Conservation (phyloP, 805 yeast genomes). For the Lachancea sp. region DNA sequence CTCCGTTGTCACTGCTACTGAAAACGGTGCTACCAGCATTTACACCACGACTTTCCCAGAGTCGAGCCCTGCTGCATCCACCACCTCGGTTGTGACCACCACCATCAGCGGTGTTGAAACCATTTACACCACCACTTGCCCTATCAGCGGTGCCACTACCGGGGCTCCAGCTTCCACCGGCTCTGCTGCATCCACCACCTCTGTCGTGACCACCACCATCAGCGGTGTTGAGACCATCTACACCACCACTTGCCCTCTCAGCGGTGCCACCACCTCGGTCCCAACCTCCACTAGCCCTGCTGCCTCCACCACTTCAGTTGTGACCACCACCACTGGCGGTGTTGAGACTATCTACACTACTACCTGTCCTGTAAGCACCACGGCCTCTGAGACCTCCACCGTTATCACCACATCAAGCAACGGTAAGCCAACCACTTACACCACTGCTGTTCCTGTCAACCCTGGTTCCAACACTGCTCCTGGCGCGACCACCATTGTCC, state of each 20-base stretch:
- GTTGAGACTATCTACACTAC: slow-evolving; percentile 3
- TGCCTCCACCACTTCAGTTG: background rate
- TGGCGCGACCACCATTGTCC: slow-evolving; percentile 3
- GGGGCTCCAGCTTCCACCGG: slow-evolving; percentile 5
- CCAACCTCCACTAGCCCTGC: slow-evolving; percentile 6
- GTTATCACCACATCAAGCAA: slow-evolving; percentile 11
- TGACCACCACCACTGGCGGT: slow-evolving; percentile 4
- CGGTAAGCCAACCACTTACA: slow-evolving; percentile 13
- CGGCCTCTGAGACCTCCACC: slow-evolving; percentile 6
- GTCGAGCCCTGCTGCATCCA: background rate
- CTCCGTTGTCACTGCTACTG: slow-evolving; percentile 9
- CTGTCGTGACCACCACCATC: slow-evolving; percentile 4
- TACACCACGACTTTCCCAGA: slow-evolving; percentile 15
- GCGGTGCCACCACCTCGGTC: slow-evolving; percentile 6
- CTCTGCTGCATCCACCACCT: background rate
- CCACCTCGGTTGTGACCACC: slow-evolving; percentile 3
- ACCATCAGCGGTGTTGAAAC: slow-evolving; percentile 3
- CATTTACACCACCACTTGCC: slow-evolving; percentile 2
- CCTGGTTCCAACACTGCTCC: background rate
- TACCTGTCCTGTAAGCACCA: background rate
- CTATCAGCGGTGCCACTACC: slow-evolving; percentile 2
- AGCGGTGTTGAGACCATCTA: slow-evolving; percentile 2
- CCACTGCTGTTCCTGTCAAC: slow-evolving; percentile 9
- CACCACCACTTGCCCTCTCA: slow-evolving; percentile 1
- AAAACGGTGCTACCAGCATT: slow-evolving; percentile 10